Base-by-base conservation (phyloP, 768 basidiomycete species). In the Russula earlei region DNA sequence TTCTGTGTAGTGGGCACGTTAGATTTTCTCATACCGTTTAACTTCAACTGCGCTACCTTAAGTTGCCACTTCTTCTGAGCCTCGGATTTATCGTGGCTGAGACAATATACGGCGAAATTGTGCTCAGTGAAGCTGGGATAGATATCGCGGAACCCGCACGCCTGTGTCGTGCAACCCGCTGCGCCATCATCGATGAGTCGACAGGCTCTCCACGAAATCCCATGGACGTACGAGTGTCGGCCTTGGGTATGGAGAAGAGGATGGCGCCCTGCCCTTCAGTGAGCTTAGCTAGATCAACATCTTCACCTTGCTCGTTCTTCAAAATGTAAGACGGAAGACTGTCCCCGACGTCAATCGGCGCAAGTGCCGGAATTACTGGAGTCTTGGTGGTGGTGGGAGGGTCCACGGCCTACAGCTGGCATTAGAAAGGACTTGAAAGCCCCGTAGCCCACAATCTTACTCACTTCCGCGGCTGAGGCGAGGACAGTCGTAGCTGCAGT, bases 101-200 rank as follows among this genome's bases (percentile, higher is more conserved):
- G 70, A 60, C 92, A 91, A 67, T 91, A 91, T 40, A 95, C 84
- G 51, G 76, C 76, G 68, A 83, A 96, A 41, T 81, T 61, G 55
- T 78, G 66, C 5, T 79, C 71, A 2, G 78, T 74, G 68, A 94
- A 94, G 60, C 88, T 84, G 5, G 83, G 78, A 67, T 86, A 89
- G 50, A 74, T 75, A 67, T 97, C 93, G 19, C 91, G 78, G 77
- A 88, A 98, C 4, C 84, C 87, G 67, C 94, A 97, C 0, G 94
- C 93, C 68, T 97, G 93, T 34, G 72, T 84, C 3, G 92, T 97
- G 72, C 94, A 96, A 31, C 94, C 92, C 51, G 87, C 87, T 89
- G 58, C 9, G 49, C 20, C 43, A 25, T 47, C n/a, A 54, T 33
- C n/a, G 47, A 42, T 20, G 1, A 10, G 29, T 31, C n/a, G 25